Conservation (phyloP, 2,329 filamentous ascomycete genomes). For the Fusarium anguioides region DNA sequence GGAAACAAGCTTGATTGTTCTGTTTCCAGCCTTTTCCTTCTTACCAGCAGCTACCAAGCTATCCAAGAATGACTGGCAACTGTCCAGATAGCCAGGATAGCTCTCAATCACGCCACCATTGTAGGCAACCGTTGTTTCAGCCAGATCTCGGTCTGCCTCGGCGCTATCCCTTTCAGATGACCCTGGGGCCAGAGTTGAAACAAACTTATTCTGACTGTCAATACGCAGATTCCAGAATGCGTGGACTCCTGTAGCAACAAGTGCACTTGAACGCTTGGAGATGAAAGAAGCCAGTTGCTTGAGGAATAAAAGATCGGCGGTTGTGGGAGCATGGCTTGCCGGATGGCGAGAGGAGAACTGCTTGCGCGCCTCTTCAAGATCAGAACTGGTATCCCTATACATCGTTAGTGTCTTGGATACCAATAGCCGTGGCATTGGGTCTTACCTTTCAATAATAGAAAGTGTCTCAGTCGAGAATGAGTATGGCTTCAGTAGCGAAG, state of each 20-base stretch:
- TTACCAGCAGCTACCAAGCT: conserved; percentile 58
- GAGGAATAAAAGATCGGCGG: conserved; percentile 63
- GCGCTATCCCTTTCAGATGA: conserved; percentile 56
- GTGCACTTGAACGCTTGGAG: conserved; percentile 67
- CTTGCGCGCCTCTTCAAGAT: conserved; percentile 57
- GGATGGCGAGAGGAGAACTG: conserved; percentile 64
- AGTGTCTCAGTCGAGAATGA: conserved; percentile 71
- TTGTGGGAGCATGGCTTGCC: conserved; percentile 53
- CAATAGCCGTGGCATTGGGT: conserved; percentile 8
- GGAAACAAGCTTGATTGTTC: conserved; percentile 70
- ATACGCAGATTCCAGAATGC: conserved; percentile 68
- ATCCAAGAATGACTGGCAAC: conserved; percentile 73
- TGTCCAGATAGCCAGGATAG: conserved; percentile 74
- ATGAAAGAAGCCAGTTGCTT: conserved; percentile 65
- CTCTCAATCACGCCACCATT: conserved; percentile 84
- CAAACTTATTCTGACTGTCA: conserved; percentile 56
- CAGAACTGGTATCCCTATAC: conserved; percentile 57
- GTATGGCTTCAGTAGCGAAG: conserved; percentile 63
- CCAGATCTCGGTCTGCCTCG: conserved; percentile 61
- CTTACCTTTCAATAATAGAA: conserved; percentile 67
- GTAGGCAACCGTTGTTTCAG: conserved; percentile 73
- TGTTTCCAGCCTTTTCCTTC: conserved; percentile 50
- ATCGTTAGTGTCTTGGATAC: conserved; percentile 34
- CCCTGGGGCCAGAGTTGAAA: conserved; percentile 44
- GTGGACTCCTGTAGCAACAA: conserved; percentile 69